Base-by-base conservation (phyloP, 73 alveolate species). In the Tetrahymena elliotti region DNA sequence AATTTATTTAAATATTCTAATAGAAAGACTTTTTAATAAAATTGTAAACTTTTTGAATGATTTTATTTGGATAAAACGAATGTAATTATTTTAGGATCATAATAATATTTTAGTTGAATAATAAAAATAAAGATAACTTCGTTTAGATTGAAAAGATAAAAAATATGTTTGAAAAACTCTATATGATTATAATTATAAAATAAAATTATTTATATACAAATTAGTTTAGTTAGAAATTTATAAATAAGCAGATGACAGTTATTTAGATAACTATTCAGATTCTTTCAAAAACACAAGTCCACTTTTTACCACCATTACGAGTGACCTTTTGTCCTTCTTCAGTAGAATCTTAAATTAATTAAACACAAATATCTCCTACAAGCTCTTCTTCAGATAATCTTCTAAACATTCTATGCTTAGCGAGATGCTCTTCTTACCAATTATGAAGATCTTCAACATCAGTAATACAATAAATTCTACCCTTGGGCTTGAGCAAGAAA, bases 401-500 rank as follows among this genome's bases (percentile, higher is more conserved):
- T 95, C 93, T 84, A 92, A 97, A 97, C 93, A 96, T 93, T 93
- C 93, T 94, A 97, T 96, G 97, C 94, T 96, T 96, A 35, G 94
- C 96, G 10, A 98, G 83, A 96, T 97, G 98, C 52, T 93, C 97
- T 38, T 97, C 98, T 83, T 99, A 99, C 99, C 99, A 99, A 53
- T 98, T 98, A 97, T 96, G 98, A 1, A 99, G 97, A 35, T 98
- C 99, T 83, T 98, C 98, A 13, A 99, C 99, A 97, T 99, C 99
- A 84, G 99, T 99, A 37, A 98, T 98, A 83, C 98, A 97, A 96
- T 99, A 99, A 93, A 99, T 96, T 96, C 97, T 97, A 33, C 99
- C 99, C 27, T 98, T 98, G n/a, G 96, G 96, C 95, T 97, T 97
- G 83, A 99, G 97, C 36, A 98, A 94, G 96, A 98, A 98, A n/a